These are phyloP conservation scores for Aspergillus sp. DNA, from an alignment of 2,329 filamentous ascomycete genomes.

Conservation along the genomic window DNA sequence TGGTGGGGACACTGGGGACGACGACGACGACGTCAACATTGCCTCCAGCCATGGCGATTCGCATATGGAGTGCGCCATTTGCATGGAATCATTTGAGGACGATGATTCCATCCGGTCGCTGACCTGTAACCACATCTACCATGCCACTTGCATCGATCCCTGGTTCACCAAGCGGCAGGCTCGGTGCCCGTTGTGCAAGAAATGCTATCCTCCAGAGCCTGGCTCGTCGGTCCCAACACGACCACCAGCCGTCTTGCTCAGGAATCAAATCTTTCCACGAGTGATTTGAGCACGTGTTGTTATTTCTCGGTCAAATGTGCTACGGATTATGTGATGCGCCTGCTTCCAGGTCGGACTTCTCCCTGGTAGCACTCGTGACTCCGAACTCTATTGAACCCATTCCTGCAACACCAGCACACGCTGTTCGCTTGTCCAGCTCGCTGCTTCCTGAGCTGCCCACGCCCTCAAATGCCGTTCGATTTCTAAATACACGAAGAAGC, in stretches of 20 bases:
- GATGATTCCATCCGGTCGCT: constrained; percentile 92
- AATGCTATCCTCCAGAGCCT: constrained; percentile 13
- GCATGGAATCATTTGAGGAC: constrained; percentile 88
- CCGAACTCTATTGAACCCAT: background rate
- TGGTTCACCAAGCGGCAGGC: constrained; percentile 94
- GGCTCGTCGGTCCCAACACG: background rate
- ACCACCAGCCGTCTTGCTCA: constrained; percentile 10
- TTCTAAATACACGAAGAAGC: constrained; percentile 16
- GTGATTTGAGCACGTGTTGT: constrained; percentile 1
- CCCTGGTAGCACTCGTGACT: background rate
- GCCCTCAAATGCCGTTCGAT: constrained; percentile 13
- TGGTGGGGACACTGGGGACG: background rate
- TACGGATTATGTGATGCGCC: background rate
- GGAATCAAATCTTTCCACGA: constrained; percentile 16
- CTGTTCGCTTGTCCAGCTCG: background rate
- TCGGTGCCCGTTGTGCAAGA: constrained; percentile 93
- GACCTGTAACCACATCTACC: constrained; percentile 96
- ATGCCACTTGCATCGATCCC: constrained; percentile 90
- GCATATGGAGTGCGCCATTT: constrained; percentile 74
- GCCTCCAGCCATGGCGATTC: constrained; percentile 11
- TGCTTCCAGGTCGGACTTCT: constrained; percentile 8
- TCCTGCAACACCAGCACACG: background rate
- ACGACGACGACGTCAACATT: background rate
- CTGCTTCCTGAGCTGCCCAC: background rate
- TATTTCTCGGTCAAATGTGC: background rate